phyloP scores from a whole-genome alignment of 305 asterid genomes.

The Solanum hybrid region DNA sequence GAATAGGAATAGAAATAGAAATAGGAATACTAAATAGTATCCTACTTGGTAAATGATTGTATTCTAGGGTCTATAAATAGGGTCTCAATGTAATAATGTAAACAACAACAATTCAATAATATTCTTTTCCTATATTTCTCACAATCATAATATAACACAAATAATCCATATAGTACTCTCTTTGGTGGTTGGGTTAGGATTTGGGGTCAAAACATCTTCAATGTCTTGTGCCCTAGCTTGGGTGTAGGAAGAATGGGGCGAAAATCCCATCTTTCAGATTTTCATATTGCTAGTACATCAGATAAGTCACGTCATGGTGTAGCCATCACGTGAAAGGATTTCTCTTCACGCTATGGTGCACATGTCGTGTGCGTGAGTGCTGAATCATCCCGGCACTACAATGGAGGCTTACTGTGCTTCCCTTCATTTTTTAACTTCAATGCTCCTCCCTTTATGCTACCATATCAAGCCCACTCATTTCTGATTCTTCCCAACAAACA shows the following conservation, averaged over 20 bases:
- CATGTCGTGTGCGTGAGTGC: not conserved
- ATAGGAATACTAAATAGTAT: no score
- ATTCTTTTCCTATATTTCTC: no score
- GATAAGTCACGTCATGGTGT: not conserved
- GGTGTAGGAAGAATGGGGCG: not conserved
- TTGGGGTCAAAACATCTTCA: not conserved
- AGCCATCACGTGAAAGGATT: not conserved
- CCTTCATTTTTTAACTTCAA: not conserved
- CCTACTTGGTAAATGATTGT: no score
- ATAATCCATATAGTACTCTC: not conserved
- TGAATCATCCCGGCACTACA: not conserved
- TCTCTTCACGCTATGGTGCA: not conserved
- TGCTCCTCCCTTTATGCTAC: not conserved
- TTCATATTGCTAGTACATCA: not conserved
- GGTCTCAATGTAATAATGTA: no score
- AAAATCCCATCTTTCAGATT: not conserved
- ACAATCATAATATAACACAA: not conserved
- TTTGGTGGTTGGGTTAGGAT: not conserved
- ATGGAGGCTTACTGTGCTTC: not conserved
- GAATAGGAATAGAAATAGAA: no score
- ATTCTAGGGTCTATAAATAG: no score
- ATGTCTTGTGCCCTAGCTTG: not conserved
- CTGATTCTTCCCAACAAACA: not conserved
- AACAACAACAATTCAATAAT: no score
- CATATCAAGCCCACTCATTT: not conserved